phyloP scores from a whole-genome alignment of 2,329 filamentous ascomycete genomes.

The Juglanconis sp. region DNA sequence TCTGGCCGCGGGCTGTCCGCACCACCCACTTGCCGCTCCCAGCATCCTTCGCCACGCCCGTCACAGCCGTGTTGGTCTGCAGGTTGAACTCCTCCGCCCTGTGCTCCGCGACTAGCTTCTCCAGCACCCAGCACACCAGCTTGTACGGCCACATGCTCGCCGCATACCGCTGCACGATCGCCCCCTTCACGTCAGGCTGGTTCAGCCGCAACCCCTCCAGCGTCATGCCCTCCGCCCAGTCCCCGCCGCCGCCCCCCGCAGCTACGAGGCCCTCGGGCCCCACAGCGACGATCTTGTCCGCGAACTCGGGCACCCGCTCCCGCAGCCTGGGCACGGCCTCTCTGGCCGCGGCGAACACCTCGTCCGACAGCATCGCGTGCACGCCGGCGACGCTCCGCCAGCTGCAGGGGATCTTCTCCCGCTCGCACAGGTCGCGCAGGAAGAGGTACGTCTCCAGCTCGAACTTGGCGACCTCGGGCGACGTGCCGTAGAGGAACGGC shows the following conservation, averaged over 20 bases:
- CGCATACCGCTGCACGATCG: conserved; percentile 61
- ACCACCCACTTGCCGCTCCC: conserved; percentile 50
- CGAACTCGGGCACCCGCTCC: conserved; percentile 54
- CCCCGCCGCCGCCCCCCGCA: conserved; percentile 20
- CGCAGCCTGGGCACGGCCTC: conserved; percentile 49
- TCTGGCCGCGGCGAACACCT: conserved; percentile 51
- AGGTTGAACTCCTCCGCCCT: conserved; percentile 58
- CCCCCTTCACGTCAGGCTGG: conserved; percentile 53
- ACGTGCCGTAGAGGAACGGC: conserved; percentile 61
- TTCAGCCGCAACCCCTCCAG: conserved; percentile 51
- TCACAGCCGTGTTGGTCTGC: conserved; percentile 70
- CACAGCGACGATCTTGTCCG: conserved; percentile 41
- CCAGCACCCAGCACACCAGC: conserved; percentile 69
- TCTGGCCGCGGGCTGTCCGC: conserved; percentile 65
- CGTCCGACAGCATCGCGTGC: conserved; percentile 57
- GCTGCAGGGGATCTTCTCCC: conserved; percentile 64
- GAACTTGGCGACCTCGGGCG: conserved; percentile 64
- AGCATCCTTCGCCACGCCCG: conserved; percentile 31
- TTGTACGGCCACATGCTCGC: conserved; percentile 82
- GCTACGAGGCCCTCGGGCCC: conserved; percentile 11
- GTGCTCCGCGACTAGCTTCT: conserved; percentile 45
- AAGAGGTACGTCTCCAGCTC: conserved; percentile 67
- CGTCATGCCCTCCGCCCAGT: conserved; percentile 27
- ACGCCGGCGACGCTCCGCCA: conserved; percentile 63
- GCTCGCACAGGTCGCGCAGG: conserved; percentile 54